These are phyloP conservation scores for Ganoderma meredithae DNA, from an alignment of 1,284 basidiomycete genomes.

Conservation along the genomic window DNA sequence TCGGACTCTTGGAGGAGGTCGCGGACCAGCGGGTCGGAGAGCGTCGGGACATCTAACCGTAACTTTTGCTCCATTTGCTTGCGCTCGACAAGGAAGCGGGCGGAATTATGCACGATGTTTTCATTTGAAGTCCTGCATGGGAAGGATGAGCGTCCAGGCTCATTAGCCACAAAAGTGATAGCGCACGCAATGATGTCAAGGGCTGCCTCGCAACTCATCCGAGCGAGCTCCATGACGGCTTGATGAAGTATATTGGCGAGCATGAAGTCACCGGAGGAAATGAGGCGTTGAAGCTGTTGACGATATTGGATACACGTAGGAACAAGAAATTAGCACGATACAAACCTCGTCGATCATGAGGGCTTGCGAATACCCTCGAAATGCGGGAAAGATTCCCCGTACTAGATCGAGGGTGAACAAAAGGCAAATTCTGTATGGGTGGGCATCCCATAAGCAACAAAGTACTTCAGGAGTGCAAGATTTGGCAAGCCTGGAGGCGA, in stretches of 20 bases:
- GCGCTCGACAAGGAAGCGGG: constrained; percentile 75
- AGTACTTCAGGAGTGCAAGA: constrained; percentile 64
- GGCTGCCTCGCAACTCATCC: constrained; percentile 67
- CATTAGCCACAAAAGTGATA: constrained; percentile 1
- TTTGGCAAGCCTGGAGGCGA: constrained; percentile 62
- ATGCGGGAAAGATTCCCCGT: constrained; percentile 78
- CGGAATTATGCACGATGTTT: constrained; percentile 70
- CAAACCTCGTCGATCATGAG: constrained; percentile 81
- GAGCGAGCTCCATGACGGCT: constrained; percentile 64
- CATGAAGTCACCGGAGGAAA: constrained; percentile 39
- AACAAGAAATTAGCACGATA: constrained; percentile 23
- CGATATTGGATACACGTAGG: constrained; percentile 50
- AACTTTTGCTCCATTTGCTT: constrained; percentile 80
- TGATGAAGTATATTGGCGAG: constrained; percentile 54
- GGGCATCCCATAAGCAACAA: constrained; percentile 64
- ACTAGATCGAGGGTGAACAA: constrained; percentile 73
- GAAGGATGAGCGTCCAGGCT: neutral
- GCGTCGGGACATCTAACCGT: constrained; percentile 78
- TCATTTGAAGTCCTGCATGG: constrained; percentile 68
- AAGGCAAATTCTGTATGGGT: constrained; percentile 69
- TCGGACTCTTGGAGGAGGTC: constrained; percentile 87
- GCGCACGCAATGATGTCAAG: constrained; percentile 80
- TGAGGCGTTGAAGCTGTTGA: constrained; percentile 69
- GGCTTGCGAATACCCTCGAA: constrained; percentile 84
- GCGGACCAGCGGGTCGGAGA: constrained; percentile 72